Percentiles rank a stretch among this genome's conserved stretches.
These are phyloP conservation scores for Colletotrichum aenigma DNA, from an alignment of 2,329 filamentous ascomycete species.

Conservation along the genomic window DNA sequence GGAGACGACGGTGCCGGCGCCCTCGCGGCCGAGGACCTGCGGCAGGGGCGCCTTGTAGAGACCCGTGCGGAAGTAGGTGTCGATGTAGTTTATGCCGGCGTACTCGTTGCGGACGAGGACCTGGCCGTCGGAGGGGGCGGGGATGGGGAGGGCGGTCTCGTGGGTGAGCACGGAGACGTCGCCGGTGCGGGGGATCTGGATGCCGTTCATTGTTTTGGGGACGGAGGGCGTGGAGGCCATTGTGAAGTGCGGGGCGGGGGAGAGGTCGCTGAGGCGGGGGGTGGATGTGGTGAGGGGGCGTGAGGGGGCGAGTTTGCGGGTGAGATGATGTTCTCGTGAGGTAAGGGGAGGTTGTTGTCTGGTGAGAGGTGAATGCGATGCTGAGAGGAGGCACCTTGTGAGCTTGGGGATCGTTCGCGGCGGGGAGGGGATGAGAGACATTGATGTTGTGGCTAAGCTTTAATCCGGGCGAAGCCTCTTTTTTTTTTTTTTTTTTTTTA, in stretches of 20 bases:
- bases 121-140: conserved; percentile 69
- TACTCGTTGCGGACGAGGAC: conserved; percentile 82
- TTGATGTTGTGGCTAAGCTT: background rate
- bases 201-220: conserved; percentile 67
- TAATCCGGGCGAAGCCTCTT: background rate
- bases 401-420: background rate
- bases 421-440: background rate
- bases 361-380: background rate
- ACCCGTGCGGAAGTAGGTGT: conserved; percentile 88
- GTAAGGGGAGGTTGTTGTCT: background rate
- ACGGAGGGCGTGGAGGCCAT: background rate
- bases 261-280: background rate
- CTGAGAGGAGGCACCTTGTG: background rate
- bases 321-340: background rate
- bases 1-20: conserved; percentile 71
- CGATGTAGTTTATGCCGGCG: conserved; percentile 87
- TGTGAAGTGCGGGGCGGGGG: conserved; percentile 3
- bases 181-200: conserved; percentile 75
- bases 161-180: conserved; percentile 75
- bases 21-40: conserved; percentile 81
- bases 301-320: background rate
- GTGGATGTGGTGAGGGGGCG: background rate
- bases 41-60: conserved; percentile 78
- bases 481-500: background rate
- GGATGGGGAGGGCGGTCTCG: conserved; percentile 74